These are phyloP conservation scores for Schizonepeta tenuifolia DNA, from an alignment of 257 asterid genomes.

Conservation along the genomic window DNA sequence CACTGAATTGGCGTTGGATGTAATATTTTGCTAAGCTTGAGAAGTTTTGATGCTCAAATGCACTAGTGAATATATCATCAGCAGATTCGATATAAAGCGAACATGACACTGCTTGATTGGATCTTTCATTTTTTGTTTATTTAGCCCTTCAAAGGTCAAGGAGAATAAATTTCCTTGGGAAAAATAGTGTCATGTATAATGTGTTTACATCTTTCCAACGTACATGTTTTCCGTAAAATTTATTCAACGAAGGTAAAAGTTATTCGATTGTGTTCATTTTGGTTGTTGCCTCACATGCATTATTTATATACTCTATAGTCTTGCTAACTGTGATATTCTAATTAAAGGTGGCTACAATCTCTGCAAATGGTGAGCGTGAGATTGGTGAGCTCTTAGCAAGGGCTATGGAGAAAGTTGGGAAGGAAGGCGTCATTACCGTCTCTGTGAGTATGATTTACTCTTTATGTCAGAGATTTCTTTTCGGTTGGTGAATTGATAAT, in stretches of 20 bases:
- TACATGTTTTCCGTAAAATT: constrained; percentile 1
- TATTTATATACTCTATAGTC: background rate
- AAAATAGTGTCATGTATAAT: background rate
- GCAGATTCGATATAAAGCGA: background rate
- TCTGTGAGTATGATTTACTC: constrained; percentile 51
- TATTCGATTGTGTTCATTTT: background rate
- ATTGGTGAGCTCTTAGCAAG: constrained; percentile 87
- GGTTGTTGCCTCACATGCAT: constrained; percentile 12
- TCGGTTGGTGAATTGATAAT: constrained; percentile 11
- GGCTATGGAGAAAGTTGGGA: constrained; percentile 97
- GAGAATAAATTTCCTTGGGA: background rate
- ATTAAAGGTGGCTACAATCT: constrained; percentile 81
- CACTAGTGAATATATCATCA: constrained; percentile 1
- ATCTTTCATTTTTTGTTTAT: constrained; percentile 1
- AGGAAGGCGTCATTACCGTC: constrained; percentile 89
- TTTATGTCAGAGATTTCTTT: constrained; percentile 14
- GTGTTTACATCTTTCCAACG: background rate
- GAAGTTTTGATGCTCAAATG: background rate
- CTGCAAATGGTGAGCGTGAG: constrained; percentile 87
- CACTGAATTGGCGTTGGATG: background rate
- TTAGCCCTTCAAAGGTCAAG: background rate
- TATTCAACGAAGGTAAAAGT: background rate
- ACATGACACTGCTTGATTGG: background rate
- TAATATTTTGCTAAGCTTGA: constrained; percentile 18
- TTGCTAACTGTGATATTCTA: constrained; percentile 34